phyloP scores from a whole-genome alignment of 768 basidiomycete genomes.

The Trametes sanguinea region DNA sequence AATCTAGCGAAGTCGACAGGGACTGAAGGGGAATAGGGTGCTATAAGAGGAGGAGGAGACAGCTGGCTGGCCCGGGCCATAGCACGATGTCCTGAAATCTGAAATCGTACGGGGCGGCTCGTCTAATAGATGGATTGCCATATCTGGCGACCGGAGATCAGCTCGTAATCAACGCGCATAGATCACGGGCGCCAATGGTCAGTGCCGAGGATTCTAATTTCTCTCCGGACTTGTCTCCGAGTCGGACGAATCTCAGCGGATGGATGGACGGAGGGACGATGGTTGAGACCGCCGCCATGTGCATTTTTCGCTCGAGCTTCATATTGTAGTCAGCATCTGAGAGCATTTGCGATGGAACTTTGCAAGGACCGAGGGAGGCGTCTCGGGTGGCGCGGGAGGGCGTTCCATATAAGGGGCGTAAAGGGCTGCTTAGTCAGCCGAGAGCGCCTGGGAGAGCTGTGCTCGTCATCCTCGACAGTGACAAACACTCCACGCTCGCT shows the following conservation, averaged over 20 bases:
- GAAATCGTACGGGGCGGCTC: conserved; percentile 28
- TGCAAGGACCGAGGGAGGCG: conserved; percentile 4
- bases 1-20: conserved; percentile 7
- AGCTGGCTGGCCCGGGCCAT: neutral
- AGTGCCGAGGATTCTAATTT: no score
- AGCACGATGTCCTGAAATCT: conserved; percentile 30
- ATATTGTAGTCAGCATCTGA: neutral
- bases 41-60: conserved; percentile 16
- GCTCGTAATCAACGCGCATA: neutral
- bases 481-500: conserved; percentile 31
- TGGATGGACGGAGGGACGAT: neutral
- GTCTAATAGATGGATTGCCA: conserved; percentile 12
- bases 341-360: conserved; percentile 3
- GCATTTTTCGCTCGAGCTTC: neutral
- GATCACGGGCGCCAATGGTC: neutral
- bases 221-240: neutral
- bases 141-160: conserved; percentile 18
- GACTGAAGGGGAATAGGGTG: conserved; percentile 1
- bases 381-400: conserved; percentile 4
- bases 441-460: conserved; percentile 18
- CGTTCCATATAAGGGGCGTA: conserved; percentile 8
- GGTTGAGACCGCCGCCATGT: neutral
- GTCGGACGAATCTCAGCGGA: neutral
- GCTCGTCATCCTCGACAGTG: conserved; percentile 30
- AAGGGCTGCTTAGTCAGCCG: conserved; percentile 18